Evolutionary conservation across 148 eudicot species (phyloP), one percentile per base, ranked within the genome.

Genomic region (Pouteria glomerata): DNA sequence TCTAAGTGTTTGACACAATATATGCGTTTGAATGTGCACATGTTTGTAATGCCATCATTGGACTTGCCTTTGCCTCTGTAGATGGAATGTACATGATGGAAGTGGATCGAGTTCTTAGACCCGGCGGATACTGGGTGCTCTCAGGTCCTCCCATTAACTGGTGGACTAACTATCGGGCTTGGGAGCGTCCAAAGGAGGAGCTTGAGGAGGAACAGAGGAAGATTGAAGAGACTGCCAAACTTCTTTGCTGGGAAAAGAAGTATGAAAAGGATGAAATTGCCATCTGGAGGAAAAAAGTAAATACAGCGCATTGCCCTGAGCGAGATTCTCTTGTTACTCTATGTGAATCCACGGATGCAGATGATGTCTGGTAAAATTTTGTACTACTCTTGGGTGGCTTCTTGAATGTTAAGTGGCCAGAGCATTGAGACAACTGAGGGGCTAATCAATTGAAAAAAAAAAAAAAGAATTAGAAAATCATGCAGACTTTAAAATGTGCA

Each of bases 211-310:
- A 84, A 60, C 87, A 84, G 44, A 78, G 78, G 57, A 81, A 73
- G 66, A 84, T 84, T 34, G 87, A 84, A 66, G 85, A 84, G 79
- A 71, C 30, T 56, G 88, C 88, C 60, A 78, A 82, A 63, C 84
- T 79, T 82, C 74, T 85, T 34, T 85, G 88, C 72, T 85, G 88
- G 88, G 88, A 85, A 56, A 85, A 85, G 80, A 85, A 79, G 71
- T 74, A 78, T 71, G 83, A 85, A 57, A 82, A 79, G 71, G 85
- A 84, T 66, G 88, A 85, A 71, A 77, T 72, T 72, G 88, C 82
- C 53, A 82, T 85, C n/a, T 85, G 88, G 88, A 82, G 83, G 39
- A 85, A 85, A 73, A 59, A 83, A 55, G 71, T 44, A 71, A 70
- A 70, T 42, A 57, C 42, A 4, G 42, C 77, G 37, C 72, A 74